phyloP scores from a whole-genome alignment of 2,329 filamentous ascomycete species.

The Talaromyces islandicus region DNA sequence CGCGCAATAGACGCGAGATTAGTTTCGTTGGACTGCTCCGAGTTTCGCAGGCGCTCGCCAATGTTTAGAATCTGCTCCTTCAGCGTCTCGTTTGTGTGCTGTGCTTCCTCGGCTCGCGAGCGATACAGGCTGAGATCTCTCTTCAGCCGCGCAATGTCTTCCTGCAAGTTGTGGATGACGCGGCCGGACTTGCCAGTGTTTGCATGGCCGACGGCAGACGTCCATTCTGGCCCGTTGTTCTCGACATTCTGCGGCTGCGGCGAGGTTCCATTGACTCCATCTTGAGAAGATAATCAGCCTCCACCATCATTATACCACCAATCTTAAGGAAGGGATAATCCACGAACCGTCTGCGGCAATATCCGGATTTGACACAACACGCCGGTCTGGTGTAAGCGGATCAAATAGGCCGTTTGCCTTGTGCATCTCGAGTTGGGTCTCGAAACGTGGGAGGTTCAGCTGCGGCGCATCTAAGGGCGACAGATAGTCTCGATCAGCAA shows the following conservation, averaged over 20 bases:
- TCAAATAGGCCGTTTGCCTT: constrained; percentile 35
- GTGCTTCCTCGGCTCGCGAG: constrained; percentile 41
- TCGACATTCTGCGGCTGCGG: constrained; percentile 26
- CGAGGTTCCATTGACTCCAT: constrained; percentile 15
- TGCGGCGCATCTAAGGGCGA: constrained; percentile 25
- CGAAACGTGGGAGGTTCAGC: constrained; percentile 34
- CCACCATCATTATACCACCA: not conserved
- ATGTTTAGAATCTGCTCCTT: constrained; percentile 41
- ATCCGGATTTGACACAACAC: constrained; percentile 16
- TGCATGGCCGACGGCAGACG: constrained; percentile 44
- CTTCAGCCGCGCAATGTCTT: constrained; percentile 44
- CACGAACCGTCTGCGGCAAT: constrained; percentile 21
- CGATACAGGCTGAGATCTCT: constrained; percentile 41
- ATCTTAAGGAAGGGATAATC: not conserved
- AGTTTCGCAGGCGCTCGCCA: constrained; percentile 40
- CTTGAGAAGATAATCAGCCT: not conserved
- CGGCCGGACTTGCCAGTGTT: constrained; percentile 46
- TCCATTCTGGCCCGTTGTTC: constrained; percentile 37
- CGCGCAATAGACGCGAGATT: constrained; percentile 41
- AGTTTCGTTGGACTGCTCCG: constrained; percentile 42
- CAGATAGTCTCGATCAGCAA: constrained; percentile 19
- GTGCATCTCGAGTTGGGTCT: constrained; percentile 39
- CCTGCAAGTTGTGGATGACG: constrained; percentile 46
- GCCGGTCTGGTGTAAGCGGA: constrained; percentile 18
- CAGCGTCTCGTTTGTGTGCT: constrained; percentile 41